Evolutionary conservation across 257 asterid species (phyloP), one percentile per base, ranked within the genome.

Genomic region (Primulina tabacum): DNA sequence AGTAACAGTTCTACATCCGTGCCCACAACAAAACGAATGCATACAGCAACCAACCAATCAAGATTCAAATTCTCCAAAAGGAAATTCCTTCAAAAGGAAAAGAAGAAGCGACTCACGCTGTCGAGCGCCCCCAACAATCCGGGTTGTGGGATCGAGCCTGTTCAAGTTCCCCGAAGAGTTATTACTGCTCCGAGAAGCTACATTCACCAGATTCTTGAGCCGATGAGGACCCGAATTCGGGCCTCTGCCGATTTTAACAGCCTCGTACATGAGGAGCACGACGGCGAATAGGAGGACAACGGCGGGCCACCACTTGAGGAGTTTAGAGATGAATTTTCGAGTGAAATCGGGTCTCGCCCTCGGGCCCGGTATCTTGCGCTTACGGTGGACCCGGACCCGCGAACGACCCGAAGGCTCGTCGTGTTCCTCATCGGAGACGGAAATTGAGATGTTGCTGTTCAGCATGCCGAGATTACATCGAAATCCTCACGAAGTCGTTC

Each of bases 301-400:
- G 37, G 78, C 81, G 43, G 90, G 92, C 97, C 96, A 90, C 90
- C 96, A 93, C 71, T 72, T 82, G 60, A 85, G 76, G 40, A 93
- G 79, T 56, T 59, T 77, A 61, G 71, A 33, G 29, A 87, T 37
- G 69, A 83, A 21, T 76, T 77, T 78, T 30, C 78, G 85, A 43
- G 83, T 70, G 62, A 79, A 73, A 68, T 76, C 81, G 38, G 82
- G 80, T 72, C 86, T 82, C 72, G 81, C 79, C 68, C 87, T 80
- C 5, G 62, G 72, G 14, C 82, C 88, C 57, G 68, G 71, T 66
- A 83, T 90, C 90, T 79, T 89, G 65, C 96, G 89, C 89, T 86
- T 90, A 40, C 90, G 85, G 29, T 87, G 90, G 33, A 78, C 65
- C 56, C 85, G 89, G 43, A 79, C 65, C 77, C 87, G 80, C 55